A percentile compares a stretch with the other conserved stretches of the same genome.
Conservation (phyloP, 441 rosid genomes). For the Jatropha podagrica region DNA sequence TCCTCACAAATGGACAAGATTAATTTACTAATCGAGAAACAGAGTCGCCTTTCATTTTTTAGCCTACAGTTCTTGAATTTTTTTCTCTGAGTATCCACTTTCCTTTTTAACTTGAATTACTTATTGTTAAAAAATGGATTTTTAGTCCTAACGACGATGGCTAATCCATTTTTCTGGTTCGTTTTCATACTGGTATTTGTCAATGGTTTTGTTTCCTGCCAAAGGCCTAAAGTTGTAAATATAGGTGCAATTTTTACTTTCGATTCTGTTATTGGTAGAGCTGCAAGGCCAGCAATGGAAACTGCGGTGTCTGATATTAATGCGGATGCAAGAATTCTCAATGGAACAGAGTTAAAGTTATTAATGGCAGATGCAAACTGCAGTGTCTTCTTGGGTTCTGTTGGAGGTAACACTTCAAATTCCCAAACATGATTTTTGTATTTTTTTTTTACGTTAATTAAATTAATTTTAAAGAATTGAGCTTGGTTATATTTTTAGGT, state of each 20-base stretch:
- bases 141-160: not conserved
- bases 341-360: slow-evolving; percentile 49
- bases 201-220: slow-evolving; percentile 42
- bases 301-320: slow-evolving; percentile 72
- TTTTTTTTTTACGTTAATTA: not conserved
- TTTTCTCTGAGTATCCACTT: not conserved
- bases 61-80: not conserved
- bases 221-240: slow-evolving; percentile 53
- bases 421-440: not conserved
- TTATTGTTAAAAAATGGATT: not conserved
- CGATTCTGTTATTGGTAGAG: slow-evolving; percentile 77
- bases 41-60: not conserved
- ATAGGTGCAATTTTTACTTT: slow-evolving; percentile 67
- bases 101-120: not conserved
- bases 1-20: not conserved
- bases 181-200: slow-evolving; percentile 32
- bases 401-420: slow-evolving; percentile 45
- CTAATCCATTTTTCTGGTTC: not conserved
- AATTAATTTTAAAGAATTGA: not conserved
- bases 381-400: slow-evolving; percentile 67
- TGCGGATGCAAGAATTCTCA: slow-evolving; percentile 48
- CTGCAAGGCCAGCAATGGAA: slow-evolving; percentile 69
- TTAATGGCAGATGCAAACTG: slow-evolving; percentile 49
- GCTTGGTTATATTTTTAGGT: not conserved
- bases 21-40: not conserved